These are phyloP conservation scores for Eleusine coracana DNA, from an alignment of 176 grass and related monocot species.

Conservation along the genomic window DNA sequence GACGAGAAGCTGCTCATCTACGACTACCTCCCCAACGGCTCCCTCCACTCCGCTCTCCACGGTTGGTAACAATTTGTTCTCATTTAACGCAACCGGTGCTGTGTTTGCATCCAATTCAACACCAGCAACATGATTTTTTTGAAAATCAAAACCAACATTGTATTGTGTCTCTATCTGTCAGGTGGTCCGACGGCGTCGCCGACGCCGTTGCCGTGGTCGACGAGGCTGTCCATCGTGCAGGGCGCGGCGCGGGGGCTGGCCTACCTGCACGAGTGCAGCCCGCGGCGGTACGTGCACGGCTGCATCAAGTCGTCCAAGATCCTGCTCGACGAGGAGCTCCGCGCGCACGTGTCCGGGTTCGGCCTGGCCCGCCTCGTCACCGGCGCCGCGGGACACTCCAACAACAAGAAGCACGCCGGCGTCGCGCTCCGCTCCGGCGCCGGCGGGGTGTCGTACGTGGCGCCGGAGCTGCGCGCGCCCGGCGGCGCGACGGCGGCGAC, in stretches of 20 bases:
- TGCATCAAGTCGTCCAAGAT: constrained; percentile 91
- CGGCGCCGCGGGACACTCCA: constrained; percentile 42
- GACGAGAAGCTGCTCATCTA: constrained; percentile 99
- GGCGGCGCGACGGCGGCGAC: constrained; percentile 45
- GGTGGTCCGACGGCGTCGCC: constrained; percentile 66
- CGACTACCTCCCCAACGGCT: constrained; percentile 87
- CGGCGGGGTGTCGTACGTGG: constrained; percentile 61
- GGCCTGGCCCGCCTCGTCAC: constrained; percentile 83
- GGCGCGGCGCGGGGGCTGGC: constrained; percentile 70
- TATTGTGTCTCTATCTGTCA: neutral
- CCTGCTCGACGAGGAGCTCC: constrained; percentile 87
- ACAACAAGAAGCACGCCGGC: constrained; percentile 54
- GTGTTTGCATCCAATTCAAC: neutral
- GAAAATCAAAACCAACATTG: neutral
- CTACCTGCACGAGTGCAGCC: constrained; percentile 88
- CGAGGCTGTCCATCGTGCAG: constrained; percentile 77
- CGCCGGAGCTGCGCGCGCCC: constrained; percentile 66
- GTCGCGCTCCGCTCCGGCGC: constrained; percentile 41
- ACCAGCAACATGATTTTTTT: too few species aligned
- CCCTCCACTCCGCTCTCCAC: constrained; percentile 89
- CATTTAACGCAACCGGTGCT: neutral
- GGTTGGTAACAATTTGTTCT: constrained; percentile 37
- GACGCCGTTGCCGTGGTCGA: constrained; percentile 70
- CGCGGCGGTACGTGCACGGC: constrained; percentile 87
- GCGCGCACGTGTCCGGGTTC: constrained; percentile 79